Evolutionary conservation across 2,329 filamentous ascomycete species (phyloP).

Genomic region (Epicoccum nigrum): DNA sequence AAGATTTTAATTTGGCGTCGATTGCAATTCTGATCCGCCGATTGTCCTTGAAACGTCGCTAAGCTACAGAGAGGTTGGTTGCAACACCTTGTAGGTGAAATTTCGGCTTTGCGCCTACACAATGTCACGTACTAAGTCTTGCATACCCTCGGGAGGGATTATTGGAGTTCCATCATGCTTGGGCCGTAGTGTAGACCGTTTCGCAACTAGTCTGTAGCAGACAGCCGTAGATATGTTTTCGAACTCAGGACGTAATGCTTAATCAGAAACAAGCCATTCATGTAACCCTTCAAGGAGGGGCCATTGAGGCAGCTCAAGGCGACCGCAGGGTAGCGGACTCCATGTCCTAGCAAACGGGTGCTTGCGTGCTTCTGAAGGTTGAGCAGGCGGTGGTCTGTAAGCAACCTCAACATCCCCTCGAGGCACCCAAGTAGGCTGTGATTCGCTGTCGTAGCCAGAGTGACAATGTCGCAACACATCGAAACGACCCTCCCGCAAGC

Average conservation of each 20-base stretch:
- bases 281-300: not conserved
- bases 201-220: not conserved
- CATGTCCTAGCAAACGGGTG: not conserved
- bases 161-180: not conserved
- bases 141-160: not conserved
- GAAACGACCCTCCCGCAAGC: not conserved
- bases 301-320: not conserved
- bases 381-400: not conserved
- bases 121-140: not conserved
- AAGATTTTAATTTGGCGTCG: not conserved
- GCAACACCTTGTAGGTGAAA: not conserved
- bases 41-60: no score
- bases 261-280: not conserved
- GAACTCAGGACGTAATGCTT: not conserved
- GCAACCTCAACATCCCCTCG: not conserved
- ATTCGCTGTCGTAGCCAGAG: not conserved
- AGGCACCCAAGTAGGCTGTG: not conserved
- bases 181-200: not conserved
- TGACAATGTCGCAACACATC: not conserved
- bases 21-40: not conserved
- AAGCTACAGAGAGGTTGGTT: no score
- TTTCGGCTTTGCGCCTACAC: not conserved
- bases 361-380: not conserved
- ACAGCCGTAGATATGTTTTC: not conserved
- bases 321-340: not conserved